phyloP scores from a whole-genome alignment of 2,329 filamentous ascomycete genomes.

The Epichloe baconii region DNA sequence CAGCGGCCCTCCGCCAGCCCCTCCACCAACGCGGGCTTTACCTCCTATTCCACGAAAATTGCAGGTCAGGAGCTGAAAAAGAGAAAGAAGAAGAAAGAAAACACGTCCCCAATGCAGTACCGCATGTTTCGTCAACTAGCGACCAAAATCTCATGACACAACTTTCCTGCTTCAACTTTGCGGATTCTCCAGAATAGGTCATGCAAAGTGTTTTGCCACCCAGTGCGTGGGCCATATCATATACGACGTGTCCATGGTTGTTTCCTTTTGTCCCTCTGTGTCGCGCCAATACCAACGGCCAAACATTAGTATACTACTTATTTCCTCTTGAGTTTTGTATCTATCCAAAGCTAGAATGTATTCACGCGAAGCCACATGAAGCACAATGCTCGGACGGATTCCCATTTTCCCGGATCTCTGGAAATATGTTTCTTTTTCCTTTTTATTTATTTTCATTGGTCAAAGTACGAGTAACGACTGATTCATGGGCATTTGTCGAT shows the following conservation, averaged over 20 bases:
- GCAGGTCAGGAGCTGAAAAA: not conserved
- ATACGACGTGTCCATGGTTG: not conserved
- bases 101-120: no score
- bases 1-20: constrained; percentile 38
- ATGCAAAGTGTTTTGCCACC: not conserved
- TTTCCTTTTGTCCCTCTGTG: not conserved
- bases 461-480: not conserved
- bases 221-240: not conserved
- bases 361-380: not conserved
- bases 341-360: not conserved
- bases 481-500: not conserved
- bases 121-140: no score
- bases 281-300: no score
- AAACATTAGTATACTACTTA: not conserved
- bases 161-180: no score
- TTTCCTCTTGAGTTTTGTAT: not conserved
- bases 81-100: not conserved
- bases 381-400: not conserved
- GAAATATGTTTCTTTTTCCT: not conserved
- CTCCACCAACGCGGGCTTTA: constrained; percentile 41
- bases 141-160: no score
- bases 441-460: not conserved
- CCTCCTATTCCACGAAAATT: constrained; percentile 35
- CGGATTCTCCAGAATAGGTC: no score
- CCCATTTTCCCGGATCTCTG: not conserved